Conservation (phyloP, 1,139 yeast species). For the Suhomyces bokatorum region DNA sequence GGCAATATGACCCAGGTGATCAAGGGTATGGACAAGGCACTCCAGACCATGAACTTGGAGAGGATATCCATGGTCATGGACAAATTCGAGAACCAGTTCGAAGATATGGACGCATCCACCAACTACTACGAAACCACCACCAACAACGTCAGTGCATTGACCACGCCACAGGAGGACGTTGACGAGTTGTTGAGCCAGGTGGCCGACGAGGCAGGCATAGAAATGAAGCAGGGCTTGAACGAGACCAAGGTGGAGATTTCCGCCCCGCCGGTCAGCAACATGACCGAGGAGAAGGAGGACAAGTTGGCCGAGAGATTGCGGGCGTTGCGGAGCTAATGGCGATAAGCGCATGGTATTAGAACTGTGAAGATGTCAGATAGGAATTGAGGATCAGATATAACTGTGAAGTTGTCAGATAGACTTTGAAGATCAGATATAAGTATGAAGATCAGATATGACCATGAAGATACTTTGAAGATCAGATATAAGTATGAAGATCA, state of each 20-base stretch:
- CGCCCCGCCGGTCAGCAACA: conserved; percentile 40
- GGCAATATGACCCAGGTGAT: conserved; percentile 93
- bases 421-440: too few relatives aligned
- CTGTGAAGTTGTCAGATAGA: too few relatives aligned
- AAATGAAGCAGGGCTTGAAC: conserved; percentile 76
- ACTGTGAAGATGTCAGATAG: too few relatives aligned
- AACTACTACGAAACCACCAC: conserved; percentile 92
- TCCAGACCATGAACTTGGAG: conserved; percentile 94
- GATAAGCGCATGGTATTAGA: too few relatives aligned
- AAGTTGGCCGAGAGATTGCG: conserved; percentile 81
- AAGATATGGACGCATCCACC: conserved; percentile 91
- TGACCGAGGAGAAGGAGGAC: conserved; percentile 80
- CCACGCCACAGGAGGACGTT: conserved; percentile 94
- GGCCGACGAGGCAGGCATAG: conserved; percentile 97
- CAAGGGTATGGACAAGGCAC: conserved; percentile 93
- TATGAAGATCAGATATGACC: too few relatives aligned
- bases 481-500: too few relatives aligned
- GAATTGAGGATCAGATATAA: too few relatives aligned
- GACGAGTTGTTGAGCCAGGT: conserved; percentile 88
- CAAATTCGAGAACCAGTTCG: conserved; percentile 93
- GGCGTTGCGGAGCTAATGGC: conserved; percentile 51
- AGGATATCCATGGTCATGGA: conserved; percentile 94
- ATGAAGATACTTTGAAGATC: too few relatives aligned
- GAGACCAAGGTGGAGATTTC: conserved; percentile 52
- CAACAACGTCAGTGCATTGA: conserved; percentile 80